A percentile compares a stretch with the other conserved stretches of the same genome.
Evolutionary conservation across 2,329 filamentous ascomycete species (phyloP).

Genomic region (Colletotrichum sp.): DNA sequence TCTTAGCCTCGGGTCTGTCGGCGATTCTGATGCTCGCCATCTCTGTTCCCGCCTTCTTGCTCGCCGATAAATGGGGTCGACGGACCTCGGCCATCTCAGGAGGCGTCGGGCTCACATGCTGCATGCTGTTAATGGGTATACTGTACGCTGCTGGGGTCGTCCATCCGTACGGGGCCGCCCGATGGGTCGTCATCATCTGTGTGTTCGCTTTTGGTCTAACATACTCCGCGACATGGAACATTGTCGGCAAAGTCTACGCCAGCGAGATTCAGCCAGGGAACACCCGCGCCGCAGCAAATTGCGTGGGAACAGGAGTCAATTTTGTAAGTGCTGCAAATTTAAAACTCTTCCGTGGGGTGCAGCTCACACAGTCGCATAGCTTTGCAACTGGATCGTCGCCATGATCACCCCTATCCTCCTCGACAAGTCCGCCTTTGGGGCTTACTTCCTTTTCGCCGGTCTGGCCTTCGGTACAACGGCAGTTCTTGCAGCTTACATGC

Average conservation of each 20-base stretch:
- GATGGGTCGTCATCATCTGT: conserved; percentile 56
- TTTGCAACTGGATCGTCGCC: conserved; percentile 50
- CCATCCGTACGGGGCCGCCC: conserved; percentile 40
- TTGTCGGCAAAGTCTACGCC: conserved; percentile 61
- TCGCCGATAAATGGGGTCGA: conserved; percentile 63
- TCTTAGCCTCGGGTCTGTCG: conserved; percentile 67
- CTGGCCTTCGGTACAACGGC: conserved; percentile 35
- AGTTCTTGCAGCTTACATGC: conserved; percentile 22
- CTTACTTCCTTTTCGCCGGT: conserved; percentile 51
- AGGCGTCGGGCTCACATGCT: conserved; percentile 52
- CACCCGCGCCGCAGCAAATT: conserved; percentile 60
- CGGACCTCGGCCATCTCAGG: conserved; percentile 58
- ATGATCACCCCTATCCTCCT: conserved; percentile 48
- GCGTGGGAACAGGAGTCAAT: conserved; percentile 45
- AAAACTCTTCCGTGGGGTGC: too few species aligned
- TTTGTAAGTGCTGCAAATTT: neutral
- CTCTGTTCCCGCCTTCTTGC: conserved; percentile 60
- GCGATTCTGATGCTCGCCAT: conserved; percentile 63
- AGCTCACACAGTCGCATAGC: conserved; percentile 22
- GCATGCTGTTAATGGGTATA: conserved; percentile 59
- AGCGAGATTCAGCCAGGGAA: conserved; percentile 61
- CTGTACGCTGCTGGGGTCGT: conserved; percentile 55
- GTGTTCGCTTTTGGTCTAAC: conserved; percentile 55
- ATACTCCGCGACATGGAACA: conserved; percentile 57
- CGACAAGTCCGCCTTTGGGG: conserved; percentile 41